Percentiles rank a stretch among this genome's conserved stretches.
These are phyloP conservation scores for Physcomitrellopsis africana DNA, from an alignment of 225 moss, liverwort and hornwort species.

Conservation along the genomic window DNA sequence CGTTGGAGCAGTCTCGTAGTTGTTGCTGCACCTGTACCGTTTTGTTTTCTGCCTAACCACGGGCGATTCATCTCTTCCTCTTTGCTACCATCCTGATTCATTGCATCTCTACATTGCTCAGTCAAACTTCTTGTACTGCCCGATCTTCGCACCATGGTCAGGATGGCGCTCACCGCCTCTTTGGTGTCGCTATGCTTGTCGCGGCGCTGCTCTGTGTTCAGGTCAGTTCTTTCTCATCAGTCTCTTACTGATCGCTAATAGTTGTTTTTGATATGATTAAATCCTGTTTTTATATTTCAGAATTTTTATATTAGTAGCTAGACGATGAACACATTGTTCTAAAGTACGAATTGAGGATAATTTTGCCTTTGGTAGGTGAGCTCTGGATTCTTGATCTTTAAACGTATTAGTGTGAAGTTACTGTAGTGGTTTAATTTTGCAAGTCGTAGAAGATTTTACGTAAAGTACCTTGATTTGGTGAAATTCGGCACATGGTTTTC, in stretches of 20 bases:
- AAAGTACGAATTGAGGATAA: background rate
- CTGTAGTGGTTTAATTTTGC: background rate
- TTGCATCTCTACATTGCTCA: background rate
- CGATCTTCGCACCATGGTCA: slow-evolving; percentile 19
- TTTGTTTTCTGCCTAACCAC: background rate
- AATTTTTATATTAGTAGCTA: background rate
- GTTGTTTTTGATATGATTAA: background rate
- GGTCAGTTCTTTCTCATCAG: slow-evolving; percentile 17
- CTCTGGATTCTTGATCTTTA: background rate
- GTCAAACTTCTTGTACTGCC: background rate
- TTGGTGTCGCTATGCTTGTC: slow-evolving; percentile 13
- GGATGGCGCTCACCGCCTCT: slow-evolving; percentile 18
- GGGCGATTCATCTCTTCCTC: background rate
- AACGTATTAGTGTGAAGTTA: background rate
- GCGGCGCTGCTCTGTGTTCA: slow-evolving; percentile 22
- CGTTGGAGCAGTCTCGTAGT: too few species aligned
- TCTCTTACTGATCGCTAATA: background rate
- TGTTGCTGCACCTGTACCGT: background rate
- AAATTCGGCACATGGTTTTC: background rate
- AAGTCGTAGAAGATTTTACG: background rate
- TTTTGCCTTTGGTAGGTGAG: background rate
- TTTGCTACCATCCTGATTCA: background rate
- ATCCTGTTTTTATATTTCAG: too few species aligned
- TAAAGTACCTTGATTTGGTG: background rate
- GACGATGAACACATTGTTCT: background rate